A percentile compares a stretch with the other conserved stretches of the same genome.
These are phyloP conservation scores for Neurospora discreta DNA, from an alignment of 495 filamentous ascomycete genomes.

Conservation along the genomic window DNA sequence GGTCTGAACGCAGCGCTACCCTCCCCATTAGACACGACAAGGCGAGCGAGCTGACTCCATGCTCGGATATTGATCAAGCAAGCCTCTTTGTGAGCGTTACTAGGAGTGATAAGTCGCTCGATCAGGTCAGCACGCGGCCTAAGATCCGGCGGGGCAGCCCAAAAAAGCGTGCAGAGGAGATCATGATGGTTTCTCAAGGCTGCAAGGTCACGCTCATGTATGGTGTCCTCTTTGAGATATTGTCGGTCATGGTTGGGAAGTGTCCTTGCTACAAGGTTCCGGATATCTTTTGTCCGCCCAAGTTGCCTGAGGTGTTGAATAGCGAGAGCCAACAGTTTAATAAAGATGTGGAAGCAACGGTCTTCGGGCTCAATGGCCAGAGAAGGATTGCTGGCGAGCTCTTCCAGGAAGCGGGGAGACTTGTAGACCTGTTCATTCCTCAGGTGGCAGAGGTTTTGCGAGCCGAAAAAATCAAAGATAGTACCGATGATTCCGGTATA, in stretches of 20 bases:
- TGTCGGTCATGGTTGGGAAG: constrained; percentile 82
- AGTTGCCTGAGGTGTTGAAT: constrained; percentile 48
- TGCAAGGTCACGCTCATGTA: constrained; percentile 68
- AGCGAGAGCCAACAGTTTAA: constrained; percentile 69
- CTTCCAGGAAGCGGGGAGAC: constrained; percentile 69
- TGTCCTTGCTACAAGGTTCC: constrained; percentile 64
- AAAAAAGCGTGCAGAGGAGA: constrained; percentile 80
- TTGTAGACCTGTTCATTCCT: constrained; percentile 63
- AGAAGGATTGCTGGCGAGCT: constrained; percentile 51
- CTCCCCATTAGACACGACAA: constrained; percentile 54
- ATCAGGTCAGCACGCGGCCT: constrained; percentile 63
- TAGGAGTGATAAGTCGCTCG: constrained; percentile 65
- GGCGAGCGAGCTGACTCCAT: constrained; percentile 70
- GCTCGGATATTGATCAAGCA: constrained; percentile 72
- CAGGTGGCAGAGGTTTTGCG: constrained; percentile 59
- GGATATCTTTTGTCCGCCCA: constrained; percentile 60
- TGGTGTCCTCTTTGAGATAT: constrained; percentile 69
- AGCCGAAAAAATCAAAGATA: constrained; percentile 86
- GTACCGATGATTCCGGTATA: constrained; percentile 67
- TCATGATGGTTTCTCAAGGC: constrained; percentile 90
- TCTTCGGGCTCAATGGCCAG: constrained; percentile 57
- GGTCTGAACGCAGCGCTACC: constrained; percentile 39
- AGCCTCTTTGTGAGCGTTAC: constrained; percentile 71
- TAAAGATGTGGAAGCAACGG: constrained; percentile 83
- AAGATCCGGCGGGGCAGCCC: constrained; percentile 60